Conservation (phyloP, 495 filamentous ascomycete genomes). For the Elaphomyces granulatus region DNA sequence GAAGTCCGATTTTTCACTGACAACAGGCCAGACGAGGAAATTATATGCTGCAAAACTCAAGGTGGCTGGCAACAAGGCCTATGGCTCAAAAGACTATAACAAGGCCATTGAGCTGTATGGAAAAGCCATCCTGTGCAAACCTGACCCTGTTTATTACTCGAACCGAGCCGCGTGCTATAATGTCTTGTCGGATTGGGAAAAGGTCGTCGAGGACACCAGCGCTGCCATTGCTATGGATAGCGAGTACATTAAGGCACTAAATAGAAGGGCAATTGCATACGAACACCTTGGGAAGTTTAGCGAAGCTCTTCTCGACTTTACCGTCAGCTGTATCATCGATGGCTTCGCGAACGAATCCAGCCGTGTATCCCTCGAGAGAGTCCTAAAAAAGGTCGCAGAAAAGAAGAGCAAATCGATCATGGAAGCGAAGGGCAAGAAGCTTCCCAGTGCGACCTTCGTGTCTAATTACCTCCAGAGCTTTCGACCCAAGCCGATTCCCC, state of each 20-base stretch:
- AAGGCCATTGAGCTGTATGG: conserved; percentile 87
- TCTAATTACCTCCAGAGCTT: conserved; percentile 99
- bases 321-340: conserved; percentile 97
- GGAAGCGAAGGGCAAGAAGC: conserved; percentile 58
- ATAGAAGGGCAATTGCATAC: conserved; percentile 89
- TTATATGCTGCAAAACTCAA: conserved; percentile 83
- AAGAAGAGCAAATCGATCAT: conserved; percentile 80
- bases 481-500: conserved; percentile 61
- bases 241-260: conserved; percentile 95
- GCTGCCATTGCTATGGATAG: conserved; percentile 83
- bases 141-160: conserved; percentile 95
- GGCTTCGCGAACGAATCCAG: conserved; percentile 79
- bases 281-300: conserved; percentile 83
- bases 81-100: conserved; percentile 80
- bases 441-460: conserved; percentile 90
- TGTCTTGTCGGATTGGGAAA: conserved; percentile 79
- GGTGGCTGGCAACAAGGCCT: conserved; percentile 91
- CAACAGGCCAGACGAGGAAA: conserved; percentile 37
- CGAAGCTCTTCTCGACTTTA: conserved; percentile 93
- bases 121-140: conserved; percentile 90
- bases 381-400: conserved; percentile 96
- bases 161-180: conserved; percentile 98
- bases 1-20: neutral
- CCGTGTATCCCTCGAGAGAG: conserved; percentile 75
- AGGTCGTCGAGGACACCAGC: conserved; percentile 93